Percentiles rank a stretch among this genome's conserved stretches.
phyloP scores from a whole-genome alignment of 2,329 filamentous ascomycete species.

The Cladophialophora bantiana region DNA sequence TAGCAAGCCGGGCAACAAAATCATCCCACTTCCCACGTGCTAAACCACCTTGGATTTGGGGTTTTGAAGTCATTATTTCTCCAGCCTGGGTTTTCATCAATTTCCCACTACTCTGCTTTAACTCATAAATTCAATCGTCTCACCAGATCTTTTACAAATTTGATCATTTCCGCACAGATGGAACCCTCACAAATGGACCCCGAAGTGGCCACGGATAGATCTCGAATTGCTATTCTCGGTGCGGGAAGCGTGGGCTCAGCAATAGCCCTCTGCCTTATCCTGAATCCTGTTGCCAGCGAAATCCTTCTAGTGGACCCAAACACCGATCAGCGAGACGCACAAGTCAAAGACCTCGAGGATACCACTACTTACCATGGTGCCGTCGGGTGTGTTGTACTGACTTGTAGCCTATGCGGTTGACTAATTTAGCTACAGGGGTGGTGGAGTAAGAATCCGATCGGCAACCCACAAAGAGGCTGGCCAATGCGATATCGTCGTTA shows the following conservation, averaged over 20 bases:
- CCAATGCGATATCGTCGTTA: slow-evolving; percentile 62
- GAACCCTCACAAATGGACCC: slow-evolving; percentile 29
- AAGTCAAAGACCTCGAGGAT: slow-evolving; percentile 62
- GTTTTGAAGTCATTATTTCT: neutral
- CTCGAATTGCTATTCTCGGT: slow-evolving; percentile 58
- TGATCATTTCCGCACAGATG: slow-evolving; percentile 1
- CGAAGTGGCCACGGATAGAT: slow-evolving; percentile 25
- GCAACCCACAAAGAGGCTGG: slow-evolving; percentile 52
- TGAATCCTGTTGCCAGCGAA: slow-evolving; percentile 58
- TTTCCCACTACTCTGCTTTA: neutral
- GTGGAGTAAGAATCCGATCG: slow-evolving; percentile 30
- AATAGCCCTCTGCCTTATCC: slow-evolving; percentile 60
- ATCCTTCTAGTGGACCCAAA: slow-evolving; percentile 63
- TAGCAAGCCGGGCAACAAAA: neutral
- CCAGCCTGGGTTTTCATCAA: neutral
- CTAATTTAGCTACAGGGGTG: slow-evolving; percentile 23
- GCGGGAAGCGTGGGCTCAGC: slow-evolving; percentile 61
- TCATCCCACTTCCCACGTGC: neutral
- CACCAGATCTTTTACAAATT: neutral
- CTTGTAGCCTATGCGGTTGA: neutral
- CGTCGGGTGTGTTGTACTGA: slow-evolving; percentile 49
- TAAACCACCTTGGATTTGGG: neutral
- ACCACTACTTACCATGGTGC: slow-evolving; percentile 57
- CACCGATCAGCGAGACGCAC: slow-evolving; percentile 54
- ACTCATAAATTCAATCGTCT: too few relatives aligned